These are phyloP conservation scores for Ilyonectria sp. DNA, from an alignment of 2,329 filamentous ascomycete genomes.

Conservation along the genomic window DNA sequence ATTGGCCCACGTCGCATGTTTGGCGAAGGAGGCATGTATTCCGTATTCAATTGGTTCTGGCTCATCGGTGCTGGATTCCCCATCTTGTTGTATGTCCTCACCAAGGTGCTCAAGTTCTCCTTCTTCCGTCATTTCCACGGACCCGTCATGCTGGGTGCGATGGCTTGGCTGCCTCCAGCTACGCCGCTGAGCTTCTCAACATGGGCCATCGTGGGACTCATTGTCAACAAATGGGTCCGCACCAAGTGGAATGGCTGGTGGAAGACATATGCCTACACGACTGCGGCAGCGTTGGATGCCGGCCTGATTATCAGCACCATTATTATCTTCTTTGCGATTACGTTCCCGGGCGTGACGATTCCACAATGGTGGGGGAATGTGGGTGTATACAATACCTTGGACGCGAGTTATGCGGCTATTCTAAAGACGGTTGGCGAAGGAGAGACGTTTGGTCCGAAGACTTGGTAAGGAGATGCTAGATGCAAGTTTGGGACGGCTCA, in stretches of 20 bases:
- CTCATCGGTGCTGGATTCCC: conserved; percentile 66
- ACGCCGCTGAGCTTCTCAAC: conserved; percentile 71
- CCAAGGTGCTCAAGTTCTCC: conserved; percentile 48
- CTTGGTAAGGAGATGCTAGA: conserved; percentile 55
- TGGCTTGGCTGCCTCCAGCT: conserved; percentile 69
- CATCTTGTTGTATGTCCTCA: conserved; percentile 60
- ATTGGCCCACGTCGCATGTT: conserved; percentile 72
- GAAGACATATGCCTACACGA: conserved; percentile 57
- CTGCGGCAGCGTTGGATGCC: conserved; percentile 59
- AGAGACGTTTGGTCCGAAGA: conserved; percentile 69
- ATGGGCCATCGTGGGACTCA: conserved; percentile 70
- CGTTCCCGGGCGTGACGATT: conserved; percentile 56
- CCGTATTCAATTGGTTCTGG: conserved; percentile 67
- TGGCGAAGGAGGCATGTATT: conserved; percentile 66
- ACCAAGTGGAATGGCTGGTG: conserved; percentile 71
- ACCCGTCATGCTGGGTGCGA: conserved; percentile 71
- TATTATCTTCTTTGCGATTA: conserved; percentile 61
- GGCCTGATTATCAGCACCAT: conserved; percentile 59
- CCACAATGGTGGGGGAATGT: conserved; percentile 64
- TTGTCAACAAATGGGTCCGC: conserved; percentile 72
- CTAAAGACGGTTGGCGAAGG: conserved; percentile 63
- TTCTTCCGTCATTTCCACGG: conserved; percentile 67
- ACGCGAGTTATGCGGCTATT: conserved; percentile 67
- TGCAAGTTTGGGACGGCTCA: not conserved
- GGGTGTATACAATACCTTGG: conserved; percentile 66